A percentile compares a stretch with the other conserved stretches of the same genome.
Conservation (phyloP, 2,329 filamentous ascomycete species). For the Ceratocystis colombiana region DNA sequence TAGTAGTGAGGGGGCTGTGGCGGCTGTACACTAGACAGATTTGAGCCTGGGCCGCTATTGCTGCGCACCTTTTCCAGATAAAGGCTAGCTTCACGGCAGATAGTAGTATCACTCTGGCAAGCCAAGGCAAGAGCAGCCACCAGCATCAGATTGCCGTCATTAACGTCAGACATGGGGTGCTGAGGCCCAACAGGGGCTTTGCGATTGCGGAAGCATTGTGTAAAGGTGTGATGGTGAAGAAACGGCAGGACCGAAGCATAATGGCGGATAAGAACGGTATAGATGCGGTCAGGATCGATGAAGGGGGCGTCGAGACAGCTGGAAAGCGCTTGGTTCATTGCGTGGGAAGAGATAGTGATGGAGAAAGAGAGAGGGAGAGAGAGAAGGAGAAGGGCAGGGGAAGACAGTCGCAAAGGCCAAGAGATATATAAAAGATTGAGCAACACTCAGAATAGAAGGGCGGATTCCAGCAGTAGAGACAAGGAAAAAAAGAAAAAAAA, state of each 20-base stretch:
- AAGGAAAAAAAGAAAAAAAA: background rate
- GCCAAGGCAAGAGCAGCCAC: slow-evolving; percentile 14
- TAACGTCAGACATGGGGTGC: background rate
- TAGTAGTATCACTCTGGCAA: slow-evolving; percentile 9
- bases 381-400: background rate
- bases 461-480: background rate
- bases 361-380: background rate
- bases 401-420: background rate
- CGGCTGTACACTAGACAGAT: background rate
- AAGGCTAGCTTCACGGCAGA: background rate
- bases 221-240: slow-evolving; percentile 1
- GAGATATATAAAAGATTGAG: too few relatives aligned
- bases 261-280: background rate
- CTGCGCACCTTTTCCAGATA: background rate
- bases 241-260: slow-evolving; percentile 10
- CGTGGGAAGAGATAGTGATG: background rate
- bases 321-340: background rate
- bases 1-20: slow-evolving; percentile 6
- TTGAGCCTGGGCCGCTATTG: background rate
- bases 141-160: slow-evolving; percentile 11
- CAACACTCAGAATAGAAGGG: background rate
- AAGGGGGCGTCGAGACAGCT: slow-evolving; percentile 1
- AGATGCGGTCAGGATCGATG: slow-evolving; percentile 7
- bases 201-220: background rate
- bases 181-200: background rate